These are phyloP conservation scores for Diphasiastrum complanatum DNA, from an alignment of 83 land plant species.

Conservation along the genomic window DNA sequence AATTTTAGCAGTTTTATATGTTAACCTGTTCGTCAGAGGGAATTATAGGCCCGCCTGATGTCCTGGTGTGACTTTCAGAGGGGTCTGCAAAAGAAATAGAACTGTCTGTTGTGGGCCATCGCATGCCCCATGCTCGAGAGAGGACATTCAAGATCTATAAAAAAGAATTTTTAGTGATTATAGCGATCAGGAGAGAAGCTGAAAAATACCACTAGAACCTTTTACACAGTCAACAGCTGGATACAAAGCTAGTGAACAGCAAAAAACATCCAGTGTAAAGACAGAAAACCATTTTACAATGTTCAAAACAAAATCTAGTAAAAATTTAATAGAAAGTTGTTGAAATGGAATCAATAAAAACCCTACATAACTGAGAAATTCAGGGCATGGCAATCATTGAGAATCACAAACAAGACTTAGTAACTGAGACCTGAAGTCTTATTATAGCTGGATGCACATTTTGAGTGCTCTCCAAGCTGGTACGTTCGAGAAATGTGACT, in stretches of 20 bases:
- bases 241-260: neutral
- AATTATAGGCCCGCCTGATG: slow-evolving; percentile 38
- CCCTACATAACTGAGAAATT: too few relatives aligned
- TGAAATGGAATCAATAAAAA: too few relatives aligned
- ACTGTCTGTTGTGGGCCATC: too few relatives aligned
- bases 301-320: too few relatives aligned
- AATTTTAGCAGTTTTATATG: neutral
- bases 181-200: too few relatives aligned
- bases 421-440: slow-evolving; percentile 61
- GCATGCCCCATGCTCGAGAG: slow-evolving; percentile 66
- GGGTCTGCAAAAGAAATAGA: neutral
- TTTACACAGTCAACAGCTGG: too few relatives aligned
- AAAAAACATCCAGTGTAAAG: slow-evolving; percentile 1
- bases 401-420: too few relatives aligned
- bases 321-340: too few relatives aligned
- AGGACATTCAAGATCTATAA: slow-evolving; percentile 71
- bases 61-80: neutral
- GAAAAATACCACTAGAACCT: too few relatives aligned
- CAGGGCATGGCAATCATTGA: too few relatives aligned
- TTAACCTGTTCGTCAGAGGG: slow-evolving; percentile 53
- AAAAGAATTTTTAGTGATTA: slow-evolving; percentile 2
- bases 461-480: slow-evolving; percentile 82
- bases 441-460: slow-evolving; percentile 63
- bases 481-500: slow-evolving; percentile 42
- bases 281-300: neutral